Percentiles rank a stretch among this genome's conserved stretches.
Conservation (phyloP, 2,329 filamentous ascomycete species). For the Xylariaceae sp. region DNA sequence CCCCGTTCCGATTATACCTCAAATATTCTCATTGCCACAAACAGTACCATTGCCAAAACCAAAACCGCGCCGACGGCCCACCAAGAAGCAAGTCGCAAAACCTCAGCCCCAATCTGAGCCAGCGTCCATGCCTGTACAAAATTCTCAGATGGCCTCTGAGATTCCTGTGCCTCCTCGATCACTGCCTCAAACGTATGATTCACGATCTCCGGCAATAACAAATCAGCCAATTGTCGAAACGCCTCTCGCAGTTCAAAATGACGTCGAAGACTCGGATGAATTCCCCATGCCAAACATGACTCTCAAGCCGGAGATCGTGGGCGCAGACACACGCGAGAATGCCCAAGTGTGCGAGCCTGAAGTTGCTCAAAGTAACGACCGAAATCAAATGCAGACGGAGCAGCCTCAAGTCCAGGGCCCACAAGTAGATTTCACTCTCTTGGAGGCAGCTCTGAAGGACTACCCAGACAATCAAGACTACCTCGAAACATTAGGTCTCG, state of each 20-base stretch:
- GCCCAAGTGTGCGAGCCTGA: too few species aligned
- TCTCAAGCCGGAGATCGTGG: constrained; percentile 1
- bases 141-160: constrained; percentile 40
- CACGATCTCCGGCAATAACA: constrained; percentile 24
- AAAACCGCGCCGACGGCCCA: constrained; percentile 32
- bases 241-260: constrained; percentile 13
- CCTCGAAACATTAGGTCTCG: constrained; percentile 17
- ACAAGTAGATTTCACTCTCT: constrained; percentile 17
- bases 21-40: too few species aligned
- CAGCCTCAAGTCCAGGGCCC: constrained; percentile 9
- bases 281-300: background rate
- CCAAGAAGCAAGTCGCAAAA: constrained; percentile 30
- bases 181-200: constrained; percentile 42
- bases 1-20: constrained; percentile 17
- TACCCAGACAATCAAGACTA: constrained; percentile 21
- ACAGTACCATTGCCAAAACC: constrained; percentile 24
- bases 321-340: too few species aligned
- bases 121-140: background rate
- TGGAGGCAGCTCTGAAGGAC: constrained; percentile 20
- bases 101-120: constrained; percentile 11
- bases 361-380: background rate
- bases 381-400: constrained; percentile 14
- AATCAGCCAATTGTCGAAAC: constrained; percentile 13
- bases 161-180: constrained; percentile 44
- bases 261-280: background rate